These are phyloP conservation scores for Capronia coronata DNA, from an alignment of 2,329 filamentous ascomycete species.

Conservation along the genomic window DNA sequence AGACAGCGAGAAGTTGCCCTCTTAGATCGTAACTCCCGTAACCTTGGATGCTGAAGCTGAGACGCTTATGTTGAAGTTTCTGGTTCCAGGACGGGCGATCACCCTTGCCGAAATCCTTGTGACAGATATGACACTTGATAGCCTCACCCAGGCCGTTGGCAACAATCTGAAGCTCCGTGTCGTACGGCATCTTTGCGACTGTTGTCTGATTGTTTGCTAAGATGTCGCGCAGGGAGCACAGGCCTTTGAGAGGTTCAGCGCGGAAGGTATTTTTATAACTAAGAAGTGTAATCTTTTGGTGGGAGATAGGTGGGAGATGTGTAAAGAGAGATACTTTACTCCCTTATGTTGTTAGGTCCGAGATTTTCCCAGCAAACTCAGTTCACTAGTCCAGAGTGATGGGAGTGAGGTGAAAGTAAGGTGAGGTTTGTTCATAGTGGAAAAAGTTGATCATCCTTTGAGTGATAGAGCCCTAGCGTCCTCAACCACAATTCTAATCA, in stretches of 20 bases:
- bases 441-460: neutral
- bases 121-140: neutral
- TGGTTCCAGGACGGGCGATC: no score
- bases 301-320: neutral
- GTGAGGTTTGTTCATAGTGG: neutral
- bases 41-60: no score
- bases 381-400: no score
- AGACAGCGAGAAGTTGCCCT: neutral
- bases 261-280: neutral
- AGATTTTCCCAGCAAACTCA: no score
- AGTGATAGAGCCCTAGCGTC: conserved; percentile 48
- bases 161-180: neutral
- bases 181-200: neutral
- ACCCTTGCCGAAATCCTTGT: neutral
- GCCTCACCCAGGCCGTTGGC: neutral
- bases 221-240: no score
- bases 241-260: no score
- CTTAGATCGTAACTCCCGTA: neutral
- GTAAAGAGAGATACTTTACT: no score
- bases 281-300: neutral
- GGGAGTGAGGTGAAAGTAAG: neutral
- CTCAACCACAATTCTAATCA: conserved; percentile 70
- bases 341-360: no score
- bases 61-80: no score
- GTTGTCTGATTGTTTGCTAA: no score